Base-by-base conservation (phyloP, 2,329 filamentous ascomycete genomes). In the Calonectria montana region DNA sequence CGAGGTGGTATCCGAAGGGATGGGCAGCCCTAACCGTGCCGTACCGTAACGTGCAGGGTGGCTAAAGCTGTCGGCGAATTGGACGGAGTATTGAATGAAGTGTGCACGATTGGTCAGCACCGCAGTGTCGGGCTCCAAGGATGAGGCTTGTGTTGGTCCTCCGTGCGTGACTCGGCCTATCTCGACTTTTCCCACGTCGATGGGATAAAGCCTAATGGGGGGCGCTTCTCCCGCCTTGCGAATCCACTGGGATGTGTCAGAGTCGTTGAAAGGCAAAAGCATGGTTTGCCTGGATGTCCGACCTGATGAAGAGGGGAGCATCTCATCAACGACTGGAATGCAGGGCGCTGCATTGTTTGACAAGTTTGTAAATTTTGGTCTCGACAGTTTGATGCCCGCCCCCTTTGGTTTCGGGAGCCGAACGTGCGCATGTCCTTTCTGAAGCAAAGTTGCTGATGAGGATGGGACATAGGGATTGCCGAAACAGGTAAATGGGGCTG, bases 61-160 rank as follows among this genome's bases (percentile, higher is more conserved):
- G 35, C 43, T 45, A 55, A 55, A 53, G 68, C 68, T 62, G 63
- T 64, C 64, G 68, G 63, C 55, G 45, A 66, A 66, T 47, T 50
- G 31, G 16, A 59, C 21, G 53, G 53, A 39, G 31, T n/a, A 59
- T 39, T 15, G 21, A 21, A n/a, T 59, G 31, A 59, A 59, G 53
- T 18, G 53, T 23, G 35, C 53, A 27, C 53, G 21, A 59, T 35
- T 64, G 27, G 29, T 23, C n/a, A 37, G 50, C 35, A 64, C 39
- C n/a, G 35, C 18, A 48, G 65, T 47, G 59, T 59, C 65, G 45
- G 35, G 61, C 53, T 41, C 55, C 39, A 27, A n/a, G 61, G 50
- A 39, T 59, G 41, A 65, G 50, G 50, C 29, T 31, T 64, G 48
- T 47, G 67, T 50, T 48, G 63, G 23, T 16, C 10, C 23, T 23